Evolutionary conservation across 441 rosid genomes (phyloP).

Genomic region (Jatropha multifida): DNA sequence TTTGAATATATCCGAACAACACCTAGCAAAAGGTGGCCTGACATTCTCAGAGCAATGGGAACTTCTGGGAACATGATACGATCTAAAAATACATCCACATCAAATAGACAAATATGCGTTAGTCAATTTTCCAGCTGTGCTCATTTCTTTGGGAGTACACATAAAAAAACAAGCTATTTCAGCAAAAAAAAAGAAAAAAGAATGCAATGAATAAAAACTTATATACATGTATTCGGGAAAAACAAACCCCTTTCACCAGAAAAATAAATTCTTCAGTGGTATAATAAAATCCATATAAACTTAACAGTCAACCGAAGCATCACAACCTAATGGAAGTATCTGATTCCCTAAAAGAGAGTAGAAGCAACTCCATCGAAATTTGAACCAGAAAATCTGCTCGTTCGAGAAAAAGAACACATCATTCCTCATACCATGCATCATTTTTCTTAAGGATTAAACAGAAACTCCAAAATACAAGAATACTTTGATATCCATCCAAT

Average conservation of each 20-base stretch:
- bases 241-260: not conserved
- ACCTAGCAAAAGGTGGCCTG: slow-evolving; percentile 81
- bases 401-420: not conserved
- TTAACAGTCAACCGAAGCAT: too few relatives aligned
- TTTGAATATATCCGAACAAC: slow-evolving; percentile 85
- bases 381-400: not conserved
- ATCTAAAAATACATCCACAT: slow-evolving; percentile 33
- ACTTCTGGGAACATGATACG: slow-evolving; percentile 65
- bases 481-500: not conserved
- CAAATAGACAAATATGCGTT: not conserved
- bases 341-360: not conserved
- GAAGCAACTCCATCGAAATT: not conserved
- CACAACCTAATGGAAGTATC: not conserved
- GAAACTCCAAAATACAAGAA: not conserved
- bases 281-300: too few relatives aligned
- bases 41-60: slow-evolving; percentile 80
- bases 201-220: not conserved
- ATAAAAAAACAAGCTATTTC: not conserved
- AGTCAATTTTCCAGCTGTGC: not conserved
- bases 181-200: not conserved
- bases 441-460: not conserved
- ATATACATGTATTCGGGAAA: not conserved
- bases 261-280: not conserved
- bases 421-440: not conserved
- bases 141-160: not conserved